Evolutionary conservation across 306 rosid species (phyloP), one percentile per base, ranked within the genome.

Genomic region (Amphicarpaea edgeworthii): DNA sequence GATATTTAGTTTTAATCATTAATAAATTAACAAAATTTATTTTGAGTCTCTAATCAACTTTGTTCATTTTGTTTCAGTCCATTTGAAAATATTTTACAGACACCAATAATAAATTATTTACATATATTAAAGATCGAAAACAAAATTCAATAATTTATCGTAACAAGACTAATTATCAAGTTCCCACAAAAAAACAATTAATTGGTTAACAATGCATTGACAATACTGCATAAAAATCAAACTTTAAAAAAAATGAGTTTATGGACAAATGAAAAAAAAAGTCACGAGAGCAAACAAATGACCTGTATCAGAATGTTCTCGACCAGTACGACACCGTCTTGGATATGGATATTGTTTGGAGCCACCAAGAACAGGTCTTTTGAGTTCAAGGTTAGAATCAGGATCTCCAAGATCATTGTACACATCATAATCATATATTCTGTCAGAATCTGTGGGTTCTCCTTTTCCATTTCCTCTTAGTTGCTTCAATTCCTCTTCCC

Each of bases 391-490:
- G 4, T 54, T 41, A 12, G 51, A n/a, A n/a, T 82, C 91, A 42
- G 97, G 97, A 28, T 89, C 68, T 0, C 96, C 97, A 53, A 90
- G 82, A 23, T 92, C 97, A 20, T 90, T 86, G 68, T 92, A 92
- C 0, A 86, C 74, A 80, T 86, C 96, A 70, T 92, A 92, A 24
- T 92, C 97, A 40, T 92, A 92, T 30, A 88, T 85, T 76, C 91
- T 90, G 2, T 92, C 93, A 0, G 14, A 12, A 4, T 77, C 19
- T 86, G n/a, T 86, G 3, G 89, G 70, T 20, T 90, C 88, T 40
- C 90, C 97, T 80, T 83, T 49, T 0, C 96, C 96, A 21, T 86
- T 70, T 3, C 97, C 97, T 79, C 87, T 77, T 23, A 90, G 11
- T 9, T 0, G 26, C 45, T 40, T n/a, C 7, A 92, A 75, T 65